A percentile compares a stretch with the other conserved stretches of the same genome.
phyloP scores from a whole-genome alignment of 768 basidiomycete genomes.

The Gloeopeniophorella convolvens region DNA sequence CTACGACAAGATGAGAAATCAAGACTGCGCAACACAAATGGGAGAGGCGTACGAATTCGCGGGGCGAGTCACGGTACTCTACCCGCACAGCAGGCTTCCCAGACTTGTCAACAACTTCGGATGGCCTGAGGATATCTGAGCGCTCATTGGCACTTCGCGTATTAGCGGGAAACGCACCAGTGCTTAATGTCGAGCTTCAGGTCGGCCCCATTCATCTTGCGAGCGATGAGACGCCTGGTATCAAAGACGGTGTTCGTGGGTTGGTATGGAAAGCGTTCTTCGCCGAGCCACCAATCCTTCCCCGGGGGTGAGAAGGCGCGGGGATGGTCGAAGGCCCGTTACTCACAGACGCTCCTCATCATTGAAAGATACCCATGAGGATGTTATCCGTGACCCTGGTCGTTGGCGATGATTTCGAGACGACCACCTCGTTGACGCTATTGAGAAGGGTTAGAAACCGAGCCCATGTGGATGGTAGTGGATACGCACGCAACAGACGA shows the following conservation, averaged over 20 bases:
- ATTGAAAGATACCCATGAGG: constrained; percentile 56
- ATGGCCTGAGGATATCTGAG: too few relatives aligned
- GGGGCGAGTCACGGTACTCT: constrained; percentile 67
- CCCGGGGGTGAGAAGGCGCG: background rate
- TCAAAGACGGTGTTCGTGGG: constrained; percentile 92
- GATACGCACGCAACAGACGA: constrained; percentile 85
- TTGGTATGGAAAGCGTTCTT: constrained; percentile 95
- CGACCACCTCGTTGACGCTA: constrained; percentile 39
- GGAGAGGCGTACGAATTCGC: constrained; percentile 68
- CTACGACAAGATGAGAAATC: constrained; percentile 33
- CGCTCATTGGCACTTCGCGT: too few relatives aligned
- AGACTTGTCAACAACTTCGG: constrained; percentile 68
- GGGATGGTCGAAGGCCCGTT: background rate
- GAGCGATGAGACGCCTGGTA: constrained; percentile 92
- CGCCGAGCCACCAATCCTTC: constrained; percentile 82
- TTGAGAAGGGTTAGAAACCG: constrained; percentile 1
- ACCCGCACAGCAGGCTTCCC: constrained; percentile 80
- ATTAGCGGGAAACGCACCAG: constrained; percentile 36
- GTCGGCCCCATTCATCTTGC: constrained; percentile 74
- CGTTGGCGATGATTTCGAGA: constrained; percentile 52
- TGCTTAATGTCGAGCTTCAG: constrained; percentile 82
- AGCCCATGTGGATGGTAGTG: constrained; percentile 31
- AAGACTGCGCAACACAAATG: too few relatives aligned
- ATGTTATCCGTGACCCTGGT: constrained; percentile 58
- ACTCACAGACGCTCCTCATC: constrained; percentile 49